A percentile compares a stretch with the other conserved stretches of the same genome.
These are phyloP conservation scores for Pleurostoma richardsiae DNA, from an alignment of 2,329 filamentous ascomycete species.

Conservation along the genomic window DNA sequence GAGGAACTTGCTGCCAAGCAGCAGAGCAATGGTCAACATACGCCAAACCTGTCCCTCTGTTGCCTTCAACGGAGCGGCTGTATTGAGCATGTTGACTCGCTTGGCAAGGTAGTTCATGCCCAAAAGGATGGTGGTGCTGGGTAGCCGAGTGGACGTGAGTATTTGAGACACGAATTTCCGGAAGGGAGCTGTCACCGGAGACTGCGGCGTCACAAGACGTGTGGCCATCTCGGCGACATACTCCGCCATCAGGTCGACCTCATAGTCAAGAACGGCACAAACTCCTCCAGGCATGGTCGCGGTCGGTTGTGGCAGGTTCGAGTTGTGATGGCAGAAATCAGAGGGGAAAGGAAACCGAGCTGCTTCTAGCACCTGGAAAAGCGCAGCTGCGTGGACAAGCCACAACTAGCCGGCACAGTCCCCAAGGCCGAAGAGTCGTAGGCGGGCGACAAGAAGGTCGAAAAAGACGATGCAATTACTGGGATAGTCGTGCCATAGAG, in stretches of 20 bases:
- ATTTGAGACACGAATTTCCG: slow-evolving; percentile 91
- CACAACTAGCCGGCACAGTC: slow-evolving; percentile 19
- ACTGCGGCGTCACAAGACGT: slow-evolving; percentile 49
- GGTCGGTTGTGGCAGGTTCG: slow-evolving; percentile 12
- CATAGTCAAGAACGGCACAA: slow-evolving; percentile 90
- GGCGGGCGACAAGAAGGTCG: slow-evolving; percentile 13
- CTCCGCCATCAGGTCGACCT: slow-evolving; percentile 93
- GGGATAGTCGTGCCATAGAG: slow-evolving; percentile 30
- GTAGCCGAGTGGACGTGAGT: slow-evolving; percentile 81
- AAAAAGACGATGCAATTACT: slow-evolving; percentile 23
- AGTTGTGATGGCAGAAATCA: slow-evolving; percentile 16
- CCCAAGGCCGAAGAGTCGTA: slow-evolving; percentile 32
- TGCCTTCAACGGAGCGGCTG: slow-evolving; percentile 46
- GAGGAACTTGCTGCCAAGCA: slow-evolving; percentile 91
- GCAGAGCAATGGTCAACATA: slow-evolving; percentile 76
- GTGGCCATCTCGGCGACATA: slow-evolving; percentile 87
- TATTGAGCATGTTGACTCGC: slow-evolving; percentile 70
- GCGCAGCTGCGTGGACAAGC: slow-evolving; percentile 17
- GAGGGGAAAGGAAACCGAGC: slow-evolving; percentile 17
- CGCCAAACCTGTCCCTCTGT: slow-evolving; percentile 76
- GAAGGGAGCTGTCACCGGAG: slow-evolving; percentile 63
- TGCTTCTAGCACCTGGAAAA: slow-evolving; percentile 33
- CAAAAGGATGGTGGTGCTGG: slow-evolving; percentile 84
- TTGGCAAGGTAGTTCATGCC: slow-evolving; percentile 86
- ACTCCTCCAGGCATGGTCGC: slow-evolving; percentile 72